Evolutionary conservation across 2,329 filamentous ascomycete genomes (phyloP).

Genomic region (Penicillium digitatum): DNA sequence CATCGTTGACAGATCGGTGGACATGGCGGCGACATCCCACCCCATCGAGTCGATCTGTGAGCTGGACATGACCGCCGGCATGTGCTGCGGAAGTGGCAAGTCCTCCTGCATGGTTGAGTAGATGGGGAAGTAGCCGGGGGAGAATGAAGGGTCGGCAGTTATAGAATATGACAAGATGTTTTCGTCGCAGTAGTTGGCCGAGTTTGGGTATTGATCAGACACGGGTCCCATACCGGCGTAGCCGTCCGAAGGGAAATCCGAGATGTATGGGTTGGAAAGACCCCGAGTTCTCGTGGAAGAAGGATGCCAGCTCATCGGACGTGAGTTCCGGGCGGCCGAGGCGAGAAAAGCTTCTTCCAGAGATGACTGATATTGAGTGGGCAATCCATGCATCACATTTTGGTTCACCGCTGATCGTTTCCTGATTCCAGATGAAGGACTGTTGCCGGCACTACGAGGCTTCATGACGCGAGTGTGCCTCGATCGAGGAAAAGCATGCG

Average conservation of each 20-base stretch:
- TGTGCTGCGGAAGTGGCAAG: conserved; percentile 21
- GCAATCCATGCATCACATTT: conserved; percentile 45
- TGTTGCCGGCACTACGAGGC: conserved; percentile 65
- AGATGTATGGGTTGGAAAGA: conserved; percentile 23
- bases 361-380: conserved; percentile 37
- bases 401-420: conserved; percentile 55
- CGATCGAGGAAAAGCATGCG: conserved; percentile 47
- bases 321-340: conserved; percentile 40
- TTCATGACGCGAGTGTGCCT: conserved; percentile 58
- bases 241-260: conserved; percentile 19
- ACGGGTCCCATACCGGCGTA: conserved; percentile 18
- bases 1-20: conserved; percentile 19
- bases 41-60: conserved; percentile 27
- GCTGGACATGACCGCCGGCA: conserved; percentile 21
- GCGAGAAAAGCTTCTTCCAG: conserved; percentile 45
- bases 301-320: conserved; percentile 75
- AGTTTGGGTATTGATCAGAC: conserved; percentile 18
- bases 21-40: conserved; percentile 23
- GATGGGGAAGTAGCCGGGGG: conserved; percentile 21
- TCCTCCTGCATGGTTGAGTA: conserved; percentile 21
- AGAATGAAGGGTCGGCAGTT: conserved; percentile 18
- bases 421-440: conserved; percentile 50
- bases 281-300: conserved; percentile 46
- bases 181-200: conserved; percentile 16
- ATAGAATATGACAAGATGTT: conserved; percentile 25